Evolutionary conservation across 768 basidiomycete species (phyloP).

Genomic region (Trametes cinnabarina): DNA sequence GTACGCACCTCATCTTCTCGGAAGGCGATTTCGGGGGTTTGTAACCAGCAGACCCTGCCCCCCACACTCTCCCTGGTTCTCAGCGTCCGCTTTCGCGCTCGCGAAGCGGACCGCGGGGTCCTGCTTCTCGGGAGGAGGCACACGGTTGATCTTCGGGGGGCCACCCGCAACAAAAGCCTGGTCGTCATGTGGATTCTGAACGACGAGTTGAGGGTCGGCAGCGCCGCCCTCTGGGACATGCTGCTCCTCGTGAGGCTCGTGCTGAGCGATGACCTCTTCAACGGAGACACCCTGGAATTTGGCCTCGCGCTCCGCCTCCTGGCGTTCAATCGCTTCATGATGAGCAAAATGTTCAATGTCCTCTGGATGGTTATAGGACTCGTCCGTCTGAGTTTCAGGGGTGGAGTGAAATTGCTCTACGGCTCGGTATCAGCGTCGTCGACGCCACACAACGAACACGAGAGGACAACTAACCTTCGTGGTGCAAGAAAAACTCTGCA

Average conservation of each 20-base stretch:
- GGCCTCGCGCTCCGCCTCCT: constrained; percentile 84
- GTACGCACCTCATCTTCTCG: constrained; percentile 69
- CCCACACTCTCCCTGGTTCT: constrained; percentile 66
- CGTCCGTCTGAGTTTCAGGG: constrained; percentile 96
- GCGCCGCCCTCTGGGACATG: constrained; percentile 1
- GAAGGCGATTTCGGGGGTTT: constrained; percentile 26
- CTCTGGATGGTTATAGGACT: constrained; percentile 91
- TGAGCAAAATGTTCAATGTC: constrained; percentile 89
- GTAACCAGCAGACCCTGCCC: constrained; percentile 33
- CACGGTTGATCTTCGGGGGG: constrained; percentile 47
- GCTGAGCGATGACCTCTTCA: constrained; percentile 61
- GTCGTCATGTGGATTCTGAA: constrained; percentile 7
- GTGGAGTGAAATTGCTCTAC: constrained; percentile 91
- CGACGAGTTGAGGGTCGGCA: constrained; percentile 1
- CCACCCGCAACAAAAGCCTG: constrained; percentile 32
- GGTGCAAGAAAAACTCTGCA: constrained; percentile 91
- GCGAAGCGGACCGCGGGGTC: constrained; percentile 63
- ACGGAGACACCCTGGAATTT: constrained; percentile 79
- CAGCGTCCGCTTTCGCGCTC: constrained; percentile 49
- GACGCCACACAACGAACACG: not conserved
- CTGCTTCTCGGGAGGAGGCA: constrained; percentile 63
- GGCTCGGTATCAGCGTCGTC: not conserved
- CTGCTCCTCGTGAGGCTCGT: constrained; percentile 40
- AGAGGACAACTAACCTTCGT: constrained; percentile 65
- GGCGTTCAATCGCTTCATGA: constrained; percentile 80